A percentile compares a stretch with the other conserved stretches of the same genome.
These are phyloP conservation scores for Hypseocharis bilobata DNA, from an alignment of 441 rosid genomes.

Conservation along the genomic window DNA sequence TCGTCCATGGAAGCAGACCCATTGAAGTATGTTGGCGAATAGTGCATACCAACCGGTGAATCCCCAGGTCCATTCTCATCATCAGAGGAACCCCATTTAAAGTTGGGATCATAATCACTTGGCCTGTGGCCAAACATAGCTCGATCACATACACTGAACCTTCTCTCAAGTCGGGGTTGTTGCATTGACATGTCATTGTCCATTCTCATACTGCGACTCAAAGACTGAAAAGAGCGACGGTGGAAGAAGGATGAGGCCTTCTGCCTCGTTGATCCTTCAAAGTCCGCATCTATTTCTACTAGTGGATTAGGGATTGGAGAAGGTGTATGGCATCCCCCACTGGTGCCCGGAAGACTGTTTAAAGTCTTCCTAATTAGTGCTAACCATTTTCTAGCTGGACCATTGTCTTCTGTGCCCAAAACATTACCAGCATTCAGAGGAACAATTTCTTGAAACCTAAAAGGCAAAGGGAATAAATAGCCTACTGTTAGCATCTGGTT, in stretches of 20 bases:
- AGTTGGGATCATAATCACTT: conserved; percentile 66
- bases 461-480: conserved; percentile 13
- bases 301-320: conserved; percentile 87
- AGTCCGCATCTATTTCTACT: conserved; percentile 85
- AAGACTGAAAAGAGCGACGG: conserved; percentile 80
- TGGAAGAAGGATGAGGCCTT: conserved; percentile 76
- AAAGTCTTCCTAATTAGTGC: conserved; percentile 72
- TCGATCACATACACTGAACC: conserved; percentile 88
- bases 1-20: conserved; percentile 52
- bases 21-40: conserved; percentile 58
- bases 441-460: conserved; percentile 93
- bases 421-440: conserved; percentile 93
- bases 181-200: conserved; percentile 59
- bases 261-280: conserved; percentile 76
- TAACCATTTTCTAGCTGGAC: conserved; percentile 92
- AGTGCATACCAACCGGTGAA: conserved; percentile 67
- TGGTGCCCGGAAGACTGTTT: conserved; percentile 76
- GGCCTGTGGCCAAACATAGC: conserved; percentile 65
- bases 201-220: conserved; percentile 63
- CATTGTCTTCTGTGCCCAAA: conserved; percentile 93
- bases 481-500: conserved; percentile 6
- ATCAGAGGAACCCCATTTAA: conserved; percentile 83
- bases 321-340: conserved; percentile 59
- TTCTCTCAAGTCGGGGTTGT: conserved; percentile 66
- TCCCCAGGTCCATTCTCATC: conserved; percentile 79